A percentile compares a stretch with the other conserved stretches of the same genome.
phyloP scores from a whole-genome alignment of 2,329 filamentous ascomycete genomes.

The Beauveria asiatica region DNA sequence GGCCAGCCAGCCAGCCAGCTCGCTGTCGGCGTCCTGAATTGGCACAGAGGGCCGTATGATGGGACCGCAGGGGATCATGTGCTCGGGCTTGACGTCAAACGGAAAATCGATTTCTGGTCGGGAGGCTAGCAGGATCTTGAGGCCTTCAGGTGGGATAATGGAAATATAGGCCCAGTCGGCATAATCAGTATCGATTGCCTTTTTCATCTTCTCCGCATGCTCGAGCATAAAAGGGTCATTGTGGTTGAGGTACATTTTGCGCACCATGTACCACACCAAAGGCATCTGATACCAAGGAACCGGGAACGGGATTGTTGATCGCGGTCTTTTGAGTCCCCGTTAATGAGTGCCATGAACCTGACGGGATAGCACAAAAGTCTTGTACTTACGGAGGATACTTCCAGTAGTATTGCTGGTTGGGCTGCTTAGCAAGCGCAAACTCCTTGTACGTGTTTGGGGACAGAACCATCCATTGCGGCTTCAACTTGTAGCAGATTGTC shows the following conservation, averaged over 20 bases:
- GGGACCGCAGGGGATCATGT: constrained; percentile 29
- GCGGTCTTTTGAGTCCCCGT: background rate
- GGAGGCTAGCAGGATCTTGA: background rate
- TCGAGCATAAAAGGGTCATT: background rate
- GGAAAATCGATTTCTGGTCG: constrained; percentile 21
- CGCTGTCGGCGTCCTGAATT: constrained; percentile 31
- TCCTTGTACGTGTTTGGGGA: constrained; percentile 12
- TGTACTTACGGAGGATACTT: constrained; percentile 10
- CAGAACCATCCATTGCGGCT: constrained; percentile 8
- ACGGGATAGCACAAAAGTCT: background rate
- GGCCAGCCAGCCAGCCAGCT: constrained; percentile 34
- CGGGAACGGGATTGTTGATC: constrained; percentile 1
- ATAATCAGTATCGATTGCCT: background rate
- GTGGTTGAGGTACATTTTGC: constrained; percentile 1
- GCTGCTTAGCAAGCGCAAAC: constrained; percentile 4
- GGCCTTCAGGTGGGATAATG: background rate
- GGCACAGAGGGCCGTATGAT: constrained; percentile 32
- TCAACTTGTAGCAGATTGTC: constrained; percentile 9
- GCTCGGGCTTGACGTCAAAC: constrained; percentile 27
- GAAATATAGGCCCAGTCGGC: constrained; percentile 7
- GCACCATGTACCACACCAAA: constrained; percentile 5
- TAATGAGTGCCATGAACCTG: background rate
- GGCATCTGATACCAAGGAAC: constrained; percentile 5
- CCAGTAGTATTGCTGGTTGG: constrained; percentile 1
- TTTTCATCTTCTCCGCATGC: background rate